Evolutionary conservation across 768 basidiomycete genomes (phyloP).

Genomic region (Clavaria fumosa): DNA sequence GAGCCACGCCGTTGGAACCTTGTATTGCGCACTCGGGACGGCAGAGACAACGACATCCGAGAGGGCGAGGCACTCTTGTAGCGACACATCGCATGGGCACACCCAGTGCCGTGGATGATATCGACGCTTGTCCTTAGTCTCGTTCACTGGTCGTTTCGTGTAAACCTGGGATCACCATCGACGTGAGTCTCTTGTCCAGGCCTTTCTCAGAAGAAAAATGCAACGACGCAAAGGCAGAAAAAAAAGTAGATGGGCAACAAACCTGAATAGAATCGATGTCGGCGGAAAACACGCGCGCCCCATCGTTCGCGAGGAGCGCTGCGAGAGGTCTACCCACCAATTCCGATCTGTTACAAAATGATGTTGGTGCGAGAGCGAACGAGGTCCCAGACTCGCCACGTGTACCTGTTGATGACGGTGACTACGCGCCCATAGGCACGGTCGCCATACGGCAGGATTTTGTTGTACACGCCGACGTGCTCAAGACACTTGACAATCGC

Average conservation of each 20-base stretch:
- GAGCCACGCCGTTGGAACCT: conserved; percentile 74
- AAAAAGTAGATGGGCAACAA: conserved; percentile 3
- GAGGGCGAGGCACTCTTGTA: conserved; percentile 67
- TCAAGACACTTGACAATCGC: conserved; percentile 95
- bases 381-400: neutral
- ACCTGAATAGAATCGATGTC: conserved; percentile 92
- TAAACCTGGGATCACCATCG: conserved; percentile 42
- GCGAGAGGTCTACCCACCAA: conserved; percentile 97
- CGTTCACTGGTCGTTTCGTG: conserved; percentile 81
- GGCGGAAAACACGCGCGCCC: conserved; percentile 86
- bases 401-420: conserved; percentile 84
- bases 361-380: conserved; percentile 4
- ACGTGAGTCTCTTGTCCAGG: no score
- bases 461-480: conserved; percentile 84
- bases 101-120: conserved; percentile 81
- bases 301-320: conserved; percentile 89
- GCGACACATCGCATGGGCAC: conserved; percentile 46
- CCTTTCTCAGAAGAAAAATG: no score
- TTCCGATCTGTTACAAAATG: conserved; percentile 62
- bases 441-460: conserved; percentile 82
- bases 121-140: conserved; percentile 20
- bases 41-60: conserved; percentile 94
- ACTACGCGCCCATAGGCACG: conserved; percentile 86
- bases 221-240: neutral
- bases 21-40: conserved; percentile 74